phyloP scores from a whole-genome alignment of 2,329 filamentous ascomycete genomes.

The Cordyceps militaris region DNA sequence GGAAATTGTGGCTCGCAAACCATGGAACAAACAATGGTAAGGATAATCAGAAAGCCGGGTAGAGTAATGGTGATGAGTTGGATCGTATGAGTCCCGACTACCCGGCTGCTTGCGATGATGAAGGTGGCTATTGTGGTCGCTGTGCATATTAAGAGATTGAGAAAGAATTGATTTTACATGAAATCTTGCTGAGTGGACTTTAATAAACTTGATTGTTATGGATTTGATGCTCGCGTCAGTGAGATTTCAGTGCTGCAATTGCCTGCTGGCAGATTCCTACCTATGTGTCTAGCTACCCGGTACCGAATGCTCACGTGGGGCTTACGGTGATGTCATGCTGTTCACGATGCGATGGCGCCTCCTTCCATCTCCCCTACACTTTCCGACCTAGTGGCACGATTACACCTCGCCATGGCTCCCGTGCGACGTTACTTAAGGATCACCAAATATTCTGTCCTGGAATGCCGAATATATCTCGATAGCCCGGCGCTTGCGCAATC shows the following conservation, averaged over 20 bases:
- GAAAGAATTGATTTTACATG: neutral
- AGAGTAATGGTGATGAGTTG: slow-evolving; percentile 6
- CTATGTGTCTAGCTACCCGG: neutral
- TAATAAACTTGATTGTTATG: slow-evolving; percentile 1
- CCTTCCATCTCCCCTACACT: neutral
- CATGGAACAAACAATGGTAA: neutral
- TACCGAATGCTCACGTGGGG: neutral
- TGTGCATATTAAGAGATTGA: slow-evolving; percentile 17
- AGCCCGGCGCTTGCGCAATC: slow-evolving; percentile 74
- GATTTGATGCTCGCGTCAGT: neutral
- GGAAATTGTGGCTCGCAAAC: slow-evolving; percentile 13
- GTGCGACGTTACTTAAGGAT: slow-evolving; percentile 86
- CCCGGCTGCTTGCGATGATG: slow-evolving; percentile 17
- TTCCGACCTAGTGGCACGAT: neutral
- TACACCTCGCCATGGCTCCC: slow-evolving; percentile 60
- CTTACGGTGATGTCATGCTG: neutral
- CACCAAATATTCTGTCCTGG: slow-evolving; percentile 88
- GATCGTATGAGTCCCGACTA: slow-evolving; percentile 15
- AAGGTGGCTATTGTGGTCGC: slow-evolving; percentile 21
- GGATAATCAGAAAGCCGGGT: neutral
- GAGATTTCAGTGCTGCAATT: too few species aligned
- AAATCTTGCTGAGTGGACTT: neutral
- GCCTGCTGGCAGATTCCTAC: too few species aligned
- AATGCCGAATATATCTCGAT: slow-evolving; percentile 93
- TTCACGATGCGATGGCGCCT: neutral